Base-by-base conservation (phyloP, 2,329 filamentous ascomycete genomes). In the Tolypocladium amazonense region DNA sequence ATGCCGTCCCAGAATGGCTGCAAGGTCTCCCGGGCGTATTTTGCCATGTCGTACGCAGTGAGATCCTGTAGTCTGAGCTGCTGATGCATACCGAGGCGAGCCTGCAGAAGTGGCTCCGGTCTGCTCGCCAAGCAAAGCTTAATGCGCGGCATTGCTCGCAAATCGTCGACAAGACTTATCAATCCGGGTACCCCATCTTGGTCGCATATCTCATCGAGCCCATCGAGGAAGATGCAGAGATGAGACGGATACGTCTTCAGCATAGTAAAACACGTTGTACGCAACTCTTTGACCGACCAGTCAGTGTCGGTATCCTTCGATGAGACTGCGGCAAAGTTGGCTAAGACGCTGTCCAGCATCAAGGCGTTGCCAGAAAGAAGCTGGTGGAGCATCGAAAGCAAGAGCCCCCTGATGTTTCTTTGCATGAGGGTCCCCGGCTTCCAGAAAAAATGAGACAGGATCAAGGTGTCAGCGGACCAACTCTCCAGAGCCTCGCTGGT, bases 401-500 rank as follows among this genome's bases (percentile, higher is more conserved):
- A 58, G 1, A 71, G 52, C 0, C 71, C 71, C 30, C 64, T 65
- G 3, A 65, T 50, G 15, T 39, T 65, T 15, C 64, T 65, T 58
- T 73, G 69, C 56, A 71, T 56, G 1, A 3, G 7, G 2, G 60
- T 65, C 1, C 71, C 72, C 0, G 66, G 59, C 9, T 64, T 67
- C 70, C 71, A 73, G 53, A 73, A 71, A 60, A 69, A 72, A 56
- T 68, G 69, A 2, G 63, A 63, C 5, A 65, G 18, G 0, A 69
- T 54, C 0, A 63, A 7, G 1, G 63, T 57, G 2, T 55, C 43
- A 0, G 54, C 7, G 1, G 52, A 60, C 69, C 71, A 72, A 1
- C 30, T 3, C 2, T 60, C 12, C 7, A 74, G 60, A 0, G 45
- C 12, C 2, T 50, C 11, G 6, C 15, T 25, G 0, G 67, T 71